Base-by-base conservation (phyloP, 345 rosid genomes). In the Microcos paniculata region DNA sequence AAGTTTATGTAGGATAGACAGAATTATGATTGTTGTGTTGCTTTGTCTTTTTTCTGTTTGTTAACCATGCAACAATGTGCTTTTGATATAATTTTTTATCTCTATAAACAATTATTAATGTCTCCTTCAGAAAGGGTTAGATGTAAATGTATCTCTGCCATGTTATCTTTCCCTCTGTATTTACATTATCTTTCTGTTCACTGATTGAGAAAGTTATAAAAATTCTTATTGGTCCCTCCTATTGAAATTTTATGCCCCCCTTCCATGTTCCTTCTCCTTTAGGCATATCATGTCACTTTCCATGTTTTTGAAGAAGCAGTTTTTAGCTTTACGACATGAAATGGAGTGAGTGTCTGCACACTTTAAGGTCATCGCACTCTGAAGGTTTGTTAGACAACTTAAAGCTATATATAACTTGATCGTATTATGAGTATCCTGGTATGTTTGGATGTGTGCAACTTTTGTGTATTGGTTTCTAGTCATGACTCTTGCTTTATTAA, bases 221-320 rank as follows among this genome's bases (percentile, higher is more conserved):
- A 71, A 45, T 26, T 62, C 67, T 30, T 28, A 21, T 23, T n/a
- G n/a, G n/a, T n/a, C n/a, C n/a, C n/a, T n/a, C n/a, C n/a, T n/a
- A n/a, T n/a, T n/a, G n/a, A n/a, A 26, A 30, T 49, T n/a, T 48
- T 9, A 40, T 40, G 24, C 61, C 65, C 48, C 23, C 33, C 31
- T 1, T 11, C 30, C 6, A 48, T 64, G 74, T 33, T 23, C 9
- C 51, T 7, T 49, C 31, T 35, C 78, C 43, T 63, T 33, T 71
- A 95, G 99, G 87, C 99, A 95, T 83, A 91, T 89, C 40, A 62
- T 85, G 72, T 86, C 97, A 61, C 92, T 95, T 77, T 79, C 91
- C 71, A 72, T 64, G 9, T 90, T 87, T 80, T 88, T 87, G 73
- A 88, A 90, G 88, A 90, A 88, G 82, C 77, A 72, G 55, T 93